Percentiles rank a stretch among this genome's conserved stretches.
phyloP scores from a whole-genome alignment of 169 alveolate species.

The Toxoplasma gondii region DNA sequence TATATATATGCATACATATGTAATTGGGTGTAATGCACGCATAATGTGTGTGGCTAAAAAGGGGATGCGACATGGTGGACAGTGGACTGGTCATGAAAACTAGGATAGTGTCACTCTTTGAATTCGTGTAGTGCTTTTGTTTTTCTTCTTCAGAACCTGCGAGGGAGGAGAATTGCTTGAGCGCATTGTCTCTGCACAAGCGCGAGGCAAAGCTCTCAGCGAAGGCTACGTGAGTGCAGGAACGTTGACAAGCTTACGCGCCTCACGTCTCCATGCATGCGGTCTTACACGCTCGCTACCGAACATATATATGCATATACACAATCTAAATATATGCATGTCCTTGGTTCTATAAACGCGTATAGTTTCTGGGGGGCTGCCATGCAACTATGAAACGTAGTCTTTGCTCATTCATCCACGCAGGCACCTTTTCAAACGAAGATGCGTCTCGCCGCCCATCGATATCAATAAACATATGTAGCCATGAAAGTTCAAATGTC shows the following conservation, averaged over 20 bases:
- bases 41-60: neutral
- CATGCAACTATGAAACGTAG: too few relatives aligned
- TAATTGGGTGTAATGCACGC: neutral
- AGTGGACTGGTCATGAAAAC: too few relatives aligned
- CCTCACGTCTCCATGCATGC: neutral
- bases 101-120: constrained; percentile 1
- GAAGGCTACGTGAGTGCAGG: constrained; percentile 42
- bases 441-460: too few relatives aligned
- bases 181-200: constrained; percentile 81
- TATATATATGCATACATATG: neutral
- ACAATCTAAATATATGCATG: too few relatives aligned
- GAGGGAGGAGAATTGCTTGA: constrained; percentile 96
- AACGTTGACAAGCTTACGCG: too few relatives aligned
- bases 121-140: neutral
- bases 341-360: too few relatives aligned
- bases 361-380: too few relatives aligned
- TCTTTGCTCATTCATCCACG: too few relatives aligned
- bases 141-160: constrained; percentile 71
- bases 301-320: neutral
- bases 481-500: too few relatives aligned
- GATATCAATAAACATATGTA: too few relatives aligned
- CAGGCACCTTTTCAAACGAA: too few relatives aligned
- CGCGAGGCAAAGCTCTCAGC: constrained; percentile 40
- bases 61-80: too few relatives aligned
- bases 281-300: neutral